phyloP scores from a whole-genome alignment of 495 filamentous ascomycete genomes.

The Cladorrhinum samala region DNA sequence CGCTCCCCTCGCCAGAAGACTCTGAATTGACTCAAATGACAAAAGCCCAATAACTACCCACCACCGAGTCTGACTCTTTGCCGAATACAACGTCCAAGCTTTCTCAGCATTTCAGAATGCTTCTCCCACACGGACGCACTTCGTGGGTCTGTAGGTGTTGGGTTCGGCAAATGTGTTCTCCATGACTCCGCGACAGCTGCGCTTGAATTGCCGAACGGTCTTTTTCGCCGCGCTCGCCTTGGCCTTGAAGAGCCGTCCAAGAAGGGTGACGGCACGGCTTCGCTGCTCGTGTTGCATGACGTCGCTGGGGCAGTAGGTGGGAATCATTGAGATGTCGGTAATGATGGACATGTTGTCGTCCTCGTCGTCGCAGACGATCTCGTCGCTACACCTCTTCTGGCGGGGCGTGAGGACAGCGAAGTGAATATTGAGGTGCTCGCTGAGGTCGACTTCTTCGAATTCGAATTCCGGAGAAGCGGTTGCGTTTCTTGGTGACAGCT shows the following conservation, averaged over 20 bases:
- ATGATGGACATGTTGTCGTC: constrained; percentile 19
- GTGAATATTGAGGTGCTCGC: background rate
- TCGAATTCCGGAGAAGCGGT: no score
- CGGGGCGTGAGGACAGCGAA: no score
- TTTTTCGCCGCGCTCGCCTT: constrained; percentile 14
- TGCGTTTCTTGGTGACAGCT: no score
- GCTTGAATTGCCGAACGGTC: constrained; percentile 10
- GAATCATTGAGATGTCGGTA: constrained; percentile 16
- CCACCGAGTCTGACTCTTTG: no score
- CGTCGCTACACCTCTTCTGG: no score
- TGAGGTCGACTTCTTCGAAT: background rate
- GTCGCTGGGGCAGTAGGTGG: constrained; percentile 16
- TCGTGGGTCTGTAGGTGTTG: background rate
- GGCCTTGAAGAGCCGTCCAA: constrained; percentile 7
- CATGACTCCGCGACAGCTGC: constrained; percentile 9
- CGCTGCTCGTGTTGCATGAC: constrained; percentile 11
- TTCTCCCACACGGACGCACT: constrained; percentile 15
- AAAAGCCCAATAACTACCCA: no score
- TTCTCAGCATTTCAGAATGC: background rate
- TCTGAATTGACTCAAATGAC: background rate
- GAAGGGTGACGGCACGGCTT: constrained; percentile 2
- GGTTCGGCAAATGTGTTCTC: constrained; percentile 5
- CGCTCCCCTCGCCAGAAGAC: background rate
- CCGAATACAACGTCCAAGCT: background rate
- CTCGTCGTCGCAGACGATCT: background rate